These are phyloP conservation scores for Pyrrhoderma lamaoense DNA, from an alignment of 1,284 basidiomycete genomes.

Conservation along the genomic window DNA sequence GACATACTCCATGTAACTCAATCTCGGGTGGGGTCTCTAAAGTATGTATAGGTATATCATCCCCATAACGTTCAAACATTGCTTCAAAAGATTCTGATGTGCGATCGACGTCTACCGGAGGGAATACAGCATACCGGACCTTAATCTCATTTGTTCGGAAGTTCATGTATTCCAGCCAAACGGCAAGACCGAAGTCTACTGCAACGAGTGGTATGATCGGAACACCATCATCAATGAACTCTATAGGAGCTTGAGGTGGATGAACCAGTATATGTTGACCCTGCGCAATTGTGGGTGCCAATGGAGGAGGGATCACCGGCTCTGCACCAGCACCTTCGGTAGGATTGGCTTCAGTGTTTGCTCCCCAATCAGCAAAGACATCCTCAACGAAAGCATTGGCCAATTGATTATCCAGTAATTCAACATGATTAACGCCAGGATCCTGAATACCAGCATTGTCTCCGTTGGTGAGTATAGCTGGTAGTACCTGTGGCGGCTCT, in stretches of 20 bases:
- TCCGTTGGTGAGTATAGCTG: background rate
- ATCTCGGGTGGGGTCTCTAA: conserved; percentile 57
- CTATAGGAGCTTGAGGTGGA: conserved; percentile 11
- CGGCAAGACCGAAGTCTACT: conserved; percentile 72
- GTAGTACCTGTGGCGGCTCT: background rate
- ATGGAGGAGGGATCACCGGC: background rate
- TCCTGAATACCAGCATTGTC: too few species aligned
- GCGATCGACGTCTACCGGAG: conserved; percentile 35
- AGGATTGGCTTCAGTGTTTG: too few species aligned
- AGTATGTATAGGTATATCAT: conserved; percentile 37
- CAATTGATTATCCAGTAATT: too few species aligned
- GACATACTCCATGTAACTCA: conserved; percentile 57
- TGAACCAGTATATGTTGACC: too few species aligned
- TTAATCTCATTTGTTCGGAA: conserved; percentile 36
- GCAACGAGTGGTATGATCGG: conserved; percentile 61
- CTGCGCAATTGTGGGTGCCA: background rate
- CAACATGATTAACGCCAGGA: too few species aligned
- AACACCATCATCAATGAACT: conserved; percentile 35
- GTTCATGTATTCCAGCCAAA: conserved; percentile 59
- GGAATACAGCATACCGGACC: conserved; percentile 63
- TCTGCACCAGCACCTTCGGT: background rate
- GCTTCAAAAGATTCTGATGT: conserved; percentile 14
- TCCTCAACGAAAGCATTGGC: too few species aligned
- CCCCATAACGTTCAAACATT: background rate
- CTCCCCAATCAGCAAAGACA: too few species aligned